phyloP scores from a whole-genome alignment of 306 rosid genomes.

The Prunus davidiana region DNA sequence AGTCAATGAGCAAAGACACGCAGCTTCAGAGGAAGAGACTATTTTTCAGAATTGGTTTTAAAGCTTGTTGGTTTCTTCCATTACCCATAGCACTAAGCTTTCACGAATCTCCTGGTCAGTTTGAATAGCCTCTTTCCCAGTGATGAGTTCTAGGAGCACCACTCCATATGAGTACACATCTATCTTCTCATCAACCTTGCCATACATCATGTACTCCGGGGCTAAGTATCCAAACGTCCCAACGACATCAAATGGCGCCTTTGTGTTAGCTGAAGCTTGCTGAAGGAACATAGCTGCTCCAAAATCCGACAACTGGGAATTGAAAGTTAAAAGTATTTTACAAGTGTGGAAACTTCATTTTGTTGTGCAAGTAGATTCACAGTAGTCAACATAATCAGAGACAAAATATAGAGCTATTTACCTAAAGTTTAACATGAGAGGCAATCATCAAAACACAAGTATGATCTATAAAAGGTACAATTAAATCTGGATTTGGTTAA shows the following conservation, averaged over 20 bases:
- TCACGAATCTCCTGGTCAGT: slow-evolving; percentile 23
- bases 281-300: slow-evolving; percentile 38
- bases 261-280: slow-evolving; percentile 10
- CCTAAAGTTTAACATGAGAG: not conserved
- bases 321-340: not conserved
- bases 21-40: not conserved
- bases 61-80: not conserved
- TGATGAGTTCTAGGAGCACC: slow-evolving; percentile 49
- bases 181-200: slow-evolving; percentile 46
- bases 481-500: too few species aligned
- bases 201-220: slow-evolving; percentile 48
- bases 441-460: too few species aligned
- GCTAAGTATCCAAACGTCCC: slow-evolving; percentile 48
- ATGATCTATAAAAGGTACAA: too few species aligned
- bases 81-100: slow-evolving; percentile 51
- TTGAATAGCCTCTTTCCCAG: slow-evolving; percentile 51
- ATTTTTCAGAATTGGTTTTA: not conserved
- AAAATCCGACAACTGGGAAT: slow-evolving; percentile 42
- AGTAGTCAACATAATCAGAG: not conserved
- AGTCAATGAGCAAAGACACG: slow-evolving; percentile 2
- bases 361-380: not conserved
- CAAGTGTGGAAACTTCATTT: not conserved
- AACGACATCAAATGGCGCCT: slow-evolving; percentile 22
- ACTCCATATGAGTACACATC: slow-evolving; percentile 53
- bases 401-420: not conserved